Conservation (phyloP, 148 eudicot genomes). For the Dianthus caryophyllus region DNA sequence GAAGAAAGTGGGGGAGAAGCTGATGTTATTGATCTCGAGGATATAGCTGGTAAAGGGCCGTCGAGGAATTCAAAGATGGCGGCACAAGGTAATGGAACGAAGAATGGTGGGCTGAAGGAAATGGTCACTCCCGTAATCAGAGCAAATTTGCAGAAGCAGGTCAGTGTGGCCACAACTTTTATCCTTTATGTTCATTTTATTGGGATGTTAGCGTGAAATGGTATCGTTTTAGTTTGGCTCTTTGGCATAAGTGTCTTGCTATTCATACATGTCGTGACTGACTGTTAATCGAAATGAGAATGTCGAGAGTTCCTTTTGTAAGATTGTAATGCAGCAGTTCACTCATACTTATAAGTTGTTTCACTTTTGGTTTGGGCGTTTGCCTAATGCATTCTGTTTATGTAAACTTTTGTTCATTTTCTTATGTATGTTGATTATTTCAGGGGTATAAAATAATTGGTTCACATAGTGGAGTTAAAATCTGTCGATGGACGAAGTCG, state of each 20-base stretch:
- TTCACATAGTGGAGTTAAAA: conserved; percentile 96
- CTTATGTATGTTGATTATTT: conserved; percentile 6
- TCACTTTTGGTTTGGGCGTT: conserved; percentile 6
- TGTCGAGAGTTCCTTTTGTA: background rate
- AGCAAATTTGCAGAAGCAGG: conserved; percentile 87
- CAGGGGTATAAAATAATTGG: conserved; percentile 99
- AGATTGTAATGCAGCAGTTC: background rate
- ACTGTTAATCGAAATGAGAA: background rate
- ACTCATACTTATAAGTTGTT: background rate
- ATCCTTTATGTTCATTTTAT: background rate
- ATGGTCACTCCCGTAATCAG: conserved; percentile 94
- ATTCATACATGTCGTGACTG: background rate
- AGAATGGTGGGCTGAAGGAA: conserved; percentile 52
- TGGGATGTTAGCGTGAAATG: background rate
- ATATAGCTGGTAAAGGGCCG: conserved; percentile 88
- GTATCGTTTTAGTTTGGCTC: background rate
- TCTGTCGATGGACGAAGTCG: conserved; percentile 96
- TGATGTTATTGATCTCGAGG: conserved; percentile 81
- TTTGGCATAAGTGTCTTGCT: background rate
- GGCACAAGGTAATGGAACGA: conserved; percentile 42
- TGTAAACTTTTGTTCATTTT: background rate
- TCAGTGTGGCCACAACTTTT: conserved; percentile 24
- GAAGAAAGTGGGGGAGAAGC: conserved; percentile 35
- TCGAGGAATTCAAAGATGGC: conserved; percentile 39
- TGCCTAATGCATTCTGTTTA: background rate